These are phyloP conservation scores for Cardamine resedifolia DNA, from an alignment of 345 rosid genomes.

Conservation along the genomic window DNA sequence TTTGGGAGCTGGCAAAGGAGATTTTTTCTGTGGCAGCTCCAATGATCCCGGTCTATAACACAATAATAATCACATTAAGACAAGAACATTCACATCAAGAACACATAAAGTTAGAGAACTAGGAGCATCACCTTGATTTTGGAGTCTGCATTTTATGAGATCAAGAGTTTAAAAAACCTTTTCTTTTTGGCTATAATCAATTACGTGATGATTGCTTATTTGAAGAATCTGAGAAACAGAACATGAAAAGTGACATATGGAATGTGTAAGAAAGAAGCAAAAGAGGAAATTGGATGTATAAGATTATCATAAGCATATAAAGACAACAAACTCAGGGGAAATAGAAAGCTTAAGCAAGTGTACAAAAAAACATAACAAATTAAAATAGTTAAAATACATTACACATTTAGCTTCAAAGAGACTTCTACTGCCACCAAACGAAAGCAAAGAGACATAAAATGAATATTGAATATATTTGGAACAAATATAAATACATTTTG, in stretches of 20 bases:
- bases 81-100: background rate
- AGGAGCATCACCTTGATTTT: constrained; percentile 34
- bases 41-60: constrained; percentile 44
- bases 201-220: constrained; percentile 26
- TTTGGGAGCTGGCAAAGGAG: constrained; percentile 53
- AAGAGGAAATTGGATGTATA: constrained; percentile 16
- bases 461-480: background rate
- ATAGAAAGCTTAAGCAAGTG: constrained; percentile 37
- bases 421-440: constrained; percentile 54
- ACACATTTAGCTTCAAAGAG: constrained; percentile 41
- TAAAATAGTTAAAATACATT: constrained; percentile 40
- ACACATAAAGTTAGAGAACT: constrained; percentile 7
- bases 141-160: constrained; percentile 26
- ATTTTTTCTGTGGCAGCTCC: constrained; percentile 68
- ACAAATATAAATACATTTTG: constrained; percentile 19
- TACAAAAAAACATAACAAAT: constrained; percentile 39
- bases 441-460: constrained; percentile 32
- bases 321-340: constrained; percentile 24
- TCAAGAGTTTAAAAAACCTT: constrained; percentile 1
- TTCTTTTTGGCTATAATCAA: constrained; percentile 13
- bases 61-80: constrained; percentile 18
- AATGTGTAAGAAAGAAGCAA: constrained; percentile 33
- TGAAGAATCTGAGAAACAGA: constrained; percentile 41
- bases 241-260: constrained; percentile 39
- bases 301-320: constrained; percentile 30